phyloP scores from a whole-genome alignment of 2,329 filamentous ascomycete genomes.

The Paecilomyces sp. region DNA sequence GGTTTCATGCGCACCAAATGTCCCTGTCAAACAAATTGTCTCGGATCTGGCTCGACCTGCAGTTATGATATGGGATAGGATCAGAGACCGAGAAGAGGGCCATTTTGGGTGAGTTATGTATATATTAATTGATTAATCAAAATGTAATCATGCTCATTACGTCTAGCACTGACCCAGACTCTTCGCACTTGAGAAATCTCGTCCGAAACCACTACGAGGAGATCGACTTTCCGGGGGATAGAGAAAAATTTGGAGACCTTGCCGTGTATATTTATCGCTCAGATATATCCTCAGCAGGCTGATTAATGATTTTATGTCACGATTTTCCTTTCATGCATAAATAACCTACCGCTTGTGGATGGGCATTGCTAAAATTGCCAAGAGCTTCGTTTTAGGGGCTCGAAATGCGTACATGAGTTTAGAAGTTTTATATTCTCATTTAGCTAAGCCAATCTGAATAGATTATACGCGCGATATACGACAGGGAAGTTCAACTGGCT shows the following conservation, averaged over 20 bases:
- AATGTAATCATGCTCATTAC: background rate
- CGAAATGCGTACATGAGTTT: no score
- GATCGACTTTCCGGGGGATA: constrained; percentile 1
- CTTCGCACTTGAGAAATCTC: constrained; percentile 1
- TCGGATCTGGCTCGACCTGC: constrained; percentile 28
- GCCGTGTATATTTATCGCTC: constrained; percentile 45
- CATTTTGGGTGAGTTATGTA: background rate
- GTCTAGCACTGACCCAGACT: constrained; percentile 1
- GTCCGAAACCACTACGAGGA: constrained; percentile 2
- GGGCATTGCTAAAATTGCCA: no score
- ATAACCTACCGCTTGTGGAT: no score
- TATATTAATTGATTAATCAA: background rate
- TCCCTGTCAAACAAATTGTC: constrained; percentile 30
- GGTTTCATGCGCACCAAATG: constrained; percentile 21
- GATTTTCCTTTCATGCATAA: background rate
- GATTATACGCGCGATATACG: no score
- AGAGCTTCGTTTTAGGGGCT: no score
- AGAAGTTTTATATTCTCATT: no score
- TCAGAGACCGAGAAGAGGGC: background rate
- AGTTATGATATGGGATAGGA: constrained; percentile 14
- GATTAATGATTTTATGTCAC: no score
- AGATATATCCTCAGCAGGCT: constrained; percentile 43
- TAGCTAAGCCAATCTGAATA: no score
- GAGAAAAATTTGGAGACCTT: constrained; percentile 1
- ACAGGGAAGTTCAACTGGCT: no score